A percentile compares a stretch with the other conserved stretches of the same genome.
Conservation (phyloP, 2,329 filamentous ascomycete species). For the Celoporthe dispersa region DNA sequence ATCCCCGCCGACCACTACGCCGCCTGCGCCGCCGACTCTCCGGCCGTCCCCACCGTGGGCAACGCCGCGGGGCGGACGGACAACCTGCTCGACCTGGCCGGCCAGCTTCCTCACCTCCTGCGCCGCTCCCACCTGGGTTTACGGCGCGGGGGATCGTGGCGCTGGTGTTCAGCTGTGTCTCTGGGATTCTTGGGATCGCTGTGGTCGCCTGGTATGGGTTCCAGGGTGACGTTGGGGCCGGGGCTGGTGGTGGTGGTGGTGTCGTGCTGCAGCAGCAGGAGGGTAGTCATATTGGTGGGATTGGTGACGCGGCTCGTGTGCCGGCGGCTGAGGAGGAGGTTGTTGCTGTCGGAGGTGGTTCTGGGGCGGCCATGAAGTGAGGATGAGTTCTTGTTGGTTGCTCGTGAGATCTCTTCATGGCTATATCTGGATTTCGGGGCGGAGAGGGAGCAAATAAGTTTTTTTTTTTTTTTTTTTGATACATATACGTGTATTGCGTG, state of each 20-base stretch:
- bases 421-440: neutral
- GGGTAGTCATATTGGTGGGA: neutral
- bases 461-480: no score
- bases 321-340: neutral
- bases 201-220: conserved; percentile 70
- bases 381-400: neutral
- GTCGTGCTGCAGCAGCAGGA: neutral
- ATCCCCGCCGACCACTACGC: conserved; percentile 51
- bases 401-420: neutral
- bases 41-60: conserved; percentile 56
- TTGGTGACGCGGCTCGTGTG: no score
- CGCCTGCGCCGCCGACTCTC: conserved; percentile 48
- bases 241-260: neutral
- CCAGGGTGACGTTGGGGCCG: neutral
- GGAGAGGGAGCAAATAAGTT: neutral
- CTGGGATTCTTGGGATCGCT: conserved; percentile 69
- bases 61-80: conserved; percentile 76
- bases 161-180: conserved; percentile 71
- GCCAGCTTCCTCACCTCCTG: conserved; percentile 34
- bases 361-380: conserved; percentile 8
- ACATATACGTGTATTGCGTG: neutral
- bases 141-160: conserved; percentile 74
- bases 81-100: conserved; percentile 59
- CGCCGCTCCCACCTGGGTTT: conserved; percentile 69
- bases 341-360: conserved; percentile 5